These are phyloP conservation scores for Xanthoconium separans DNA, from an alignment of 1,284 basidiomycete genomes.

Conservation along the genomic window DNA sequence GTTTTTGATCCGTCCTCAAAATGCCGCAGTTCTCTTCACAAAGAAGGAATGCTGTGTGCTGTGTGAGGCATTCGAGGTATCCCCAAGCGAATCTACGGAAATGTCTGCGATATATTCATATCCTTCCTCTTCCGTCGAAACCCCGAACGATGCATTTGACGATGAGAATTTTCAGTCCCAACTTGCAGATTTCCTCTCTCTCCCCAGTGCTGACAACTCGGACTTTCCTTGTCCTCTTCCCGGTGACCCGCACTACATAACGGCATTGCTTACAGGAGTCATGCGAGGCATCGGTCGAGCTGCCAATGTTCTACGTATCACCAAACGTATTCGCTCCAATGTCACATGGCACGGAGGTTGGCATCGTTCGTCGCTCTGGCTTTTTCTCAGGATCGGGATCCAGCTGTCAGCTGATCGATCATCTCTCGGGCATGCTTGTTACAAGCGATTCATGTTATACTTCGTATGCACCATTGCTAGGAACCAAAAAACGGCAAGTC, in stretches of 20 bases:
- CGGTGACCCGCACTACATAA: background rate
- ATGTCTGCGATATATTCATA: background rate
- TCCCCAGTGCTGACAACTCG: background rate
- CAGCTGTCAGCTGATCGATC: background rate
- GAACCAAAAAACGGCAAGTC: constrained; percentile 10
- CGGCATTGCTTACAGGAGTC: background rate
- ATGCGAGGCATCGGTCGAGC: background rate
- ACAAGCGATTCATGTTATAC: background rate
- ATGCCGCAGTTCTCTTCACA: background rate
- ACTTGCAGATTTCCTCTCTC: background rate
- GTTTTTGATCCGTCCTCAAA: background rate
- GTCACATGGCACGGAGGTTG: constrained; percentile 1
- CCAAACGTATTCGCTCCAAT: background rate
- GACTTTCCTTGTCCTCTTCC: background rate
- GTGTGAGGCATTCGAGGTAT: background rate
- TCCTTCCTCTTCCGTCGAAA: background rate
- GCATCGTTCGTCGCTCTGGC: constrained; percentile 30
- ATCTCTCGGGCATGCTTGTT: background rate
- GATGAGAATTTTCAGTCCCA: background rate
- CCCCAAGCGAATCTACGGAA: background rate
- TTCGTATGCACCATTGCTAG: background rate
- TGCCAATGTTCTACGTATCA: background rate
- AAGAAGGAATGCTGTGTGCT: background rate
- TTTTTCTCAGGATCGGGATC: background rate
- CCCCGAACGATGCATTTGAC: background rate